phyloP scores from a whole-genome alignment of 345 rosid genomes.

The Brassica nigra region DNA sequence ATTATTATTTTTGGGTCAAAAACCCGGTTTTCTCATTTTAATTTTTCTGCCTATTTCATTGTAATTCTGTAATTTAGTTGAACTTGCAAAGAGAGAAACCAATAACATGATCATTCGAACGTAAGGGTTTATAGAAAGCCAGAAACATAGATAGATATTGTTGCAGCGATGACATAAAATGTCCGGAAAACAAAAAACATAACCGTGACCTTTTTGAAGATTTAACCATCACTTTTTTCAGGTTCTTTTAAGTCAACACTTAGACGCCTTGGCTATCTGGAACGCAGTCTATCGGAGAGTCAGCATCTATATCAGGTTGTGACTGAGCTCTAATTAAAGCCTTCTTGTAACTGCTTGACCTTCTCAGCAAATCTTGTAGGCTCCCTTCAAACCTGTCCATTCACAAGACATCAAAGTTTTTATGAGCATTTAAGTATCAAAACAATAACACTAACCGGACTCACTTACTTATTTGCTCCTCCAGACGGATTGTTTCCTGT shows the following conservation, averaged over 20 bases:
- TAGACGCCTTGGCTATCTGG: constrained; percentile 11
- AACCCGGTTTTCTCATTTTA: no score
- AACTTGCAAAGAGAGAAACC: background rate
- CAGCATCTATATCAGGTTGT: constrained; percentile 26
- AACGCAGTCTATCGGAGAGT: background rate
- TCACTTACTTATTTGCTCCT: constrained; percentile 17
- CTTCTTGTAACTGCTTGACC: constrained; percentile 39
- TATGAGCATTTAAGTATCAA: background rate
- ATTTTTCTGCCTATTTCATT: no score
- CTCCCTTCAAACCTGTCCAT: constrained; percentile 24
- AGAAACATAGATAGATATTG: background rate
- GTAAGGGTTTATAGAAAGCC: background rate
- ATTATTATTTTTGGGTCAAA: no score
- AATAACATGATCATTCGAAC: background rate
- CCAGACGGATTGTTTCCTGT: constrained; percentile 28
- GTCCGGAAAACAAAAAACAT: background rate
- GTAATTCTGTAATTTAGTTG: background rate
- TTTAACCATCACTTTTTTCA: background rate
- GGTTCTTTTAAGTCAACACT: background rate
- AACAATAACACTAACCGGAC: background rate
- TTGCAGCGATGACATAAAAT: background rate
- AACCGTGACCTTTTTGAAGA: background rate
- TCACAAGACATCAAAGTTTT: background rate
- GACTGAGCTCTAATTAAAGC: constrained; percentile 41
- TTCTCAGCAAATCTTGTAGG: constrained; percentile 35